Evolutionary conservation across 306 rosid genomes (phyloP).

Genomic region (Trifolium fragiferum): DNA sequence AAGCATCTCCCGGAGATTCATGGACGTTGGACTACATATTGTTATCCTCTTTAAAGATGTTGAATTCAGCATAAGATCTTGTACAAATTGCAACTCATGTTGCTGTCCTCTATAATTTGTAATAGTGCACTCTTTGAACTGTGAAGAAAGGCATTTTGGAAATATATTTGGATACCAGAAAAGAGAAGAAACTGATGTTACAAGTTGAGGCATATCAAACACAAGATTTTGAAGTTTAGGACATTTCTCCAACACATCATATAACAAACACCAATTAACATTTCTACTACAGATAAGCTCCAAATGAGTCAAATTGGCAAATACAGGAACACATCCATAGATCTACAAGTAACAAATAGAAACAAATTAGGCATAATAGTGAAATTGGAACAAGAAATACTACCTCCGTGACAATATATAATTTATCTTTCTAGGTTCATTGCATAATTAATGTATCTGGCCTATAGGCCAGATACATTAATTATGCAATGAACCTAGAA

Average conservation of each 20-base stretch:
- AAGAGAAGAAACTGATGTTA: neutral
- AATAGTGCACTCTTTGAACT: neutral
- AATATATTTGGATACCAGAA: neutral
- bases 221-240: neutral
- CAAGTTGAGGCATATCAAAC: neutral
- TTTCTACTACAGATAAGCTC: neutral
- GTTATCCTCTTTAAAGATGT: neutral
- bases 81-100: neutral
- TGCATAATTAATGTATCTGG: too few relatives aligned
- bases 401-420: too few relatives aligned
- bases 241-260: conserved; percentile 11
- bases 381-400: neutral
- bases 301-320: conserved; percentile 4
- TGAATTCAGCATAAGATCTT: neutral
- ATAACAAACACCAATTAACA: neutral
- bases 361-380: neutral
- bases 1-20: neutral
- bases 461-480: too few relatives aligned
- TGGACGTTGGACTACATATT: neutral
- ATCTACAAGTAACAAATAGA: neutral
- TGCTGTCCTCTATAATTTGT: neutral
- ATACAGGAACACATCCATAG: neutral
- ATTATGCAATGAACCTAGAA: too few relatives aligned
- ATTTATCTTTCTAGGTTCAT: too few relatives aligned
- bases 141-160: conserved; percentile 7